These are phyloP conservation scores for Vigna trinervia DNA, from an alignment of 306 rosid species.

Conservation along the genomic window DNA sequence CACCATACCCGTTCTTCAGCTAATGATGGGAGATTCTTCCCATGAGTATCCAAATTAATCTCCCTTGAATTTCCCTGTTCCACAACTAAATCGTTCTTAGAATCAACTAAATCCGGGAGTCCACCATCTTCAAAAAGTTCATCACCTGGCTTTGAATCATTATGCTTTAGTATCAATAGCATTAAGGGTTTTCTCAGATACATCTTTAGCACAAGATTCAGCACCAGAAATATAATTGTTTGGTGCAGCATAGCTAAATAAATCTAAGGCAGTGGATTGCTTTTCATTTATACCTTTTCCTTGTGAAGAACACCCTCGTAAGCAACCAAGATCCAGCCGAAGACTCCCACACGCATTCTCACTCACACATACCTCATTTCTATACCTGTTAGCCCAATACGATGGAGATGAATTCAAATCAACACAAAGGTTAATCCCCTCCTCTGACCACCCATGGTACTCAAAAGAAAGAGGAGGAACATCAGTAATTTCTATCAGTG, in stretches of 20 bases:
- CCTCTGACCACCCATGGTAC: constrained; percentile 72
- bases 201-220: constrained; percentile 47
- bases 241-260: constrained; percentile 38
- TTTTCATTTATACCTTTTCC: constrained; percentile 44
- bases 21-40: not conserved
- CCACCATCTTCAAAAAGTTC: constrained; percentile 43
- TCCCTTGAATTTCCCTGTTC: not conserved
- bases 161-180: constrained; percentile 39
- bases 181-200: constrained; percentile 14
- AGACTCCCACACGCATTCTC: constrained; percentile 51
- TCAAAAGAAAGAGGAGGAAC: constrained; percentile 55
- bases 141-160: constrained; percentile 41
- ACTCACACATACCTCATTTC: constrained; percentile 55
- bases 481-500: constrained; percentile 48
- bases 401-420: constrained; percentile 75
- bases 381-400: constrained; percentile 67
- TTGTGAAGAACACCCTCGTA: constrained; percentile 50
- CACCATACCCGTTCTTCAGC: constrained; percentile 3
- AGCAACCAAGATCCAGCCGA: constrained; percentile 52
- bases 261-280: constrained; percentile 36
- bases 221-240: constrained; percentile 44
- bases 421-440: constrained; percentile 69
- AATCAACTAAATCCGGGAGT: not conserved
- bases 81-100: not conserved
- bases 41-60: not conserved